Conservation (phyloP, 2,329 filamentous ascomycete genomes). For the Phaeosphaeriaceae sp. region DNA sequence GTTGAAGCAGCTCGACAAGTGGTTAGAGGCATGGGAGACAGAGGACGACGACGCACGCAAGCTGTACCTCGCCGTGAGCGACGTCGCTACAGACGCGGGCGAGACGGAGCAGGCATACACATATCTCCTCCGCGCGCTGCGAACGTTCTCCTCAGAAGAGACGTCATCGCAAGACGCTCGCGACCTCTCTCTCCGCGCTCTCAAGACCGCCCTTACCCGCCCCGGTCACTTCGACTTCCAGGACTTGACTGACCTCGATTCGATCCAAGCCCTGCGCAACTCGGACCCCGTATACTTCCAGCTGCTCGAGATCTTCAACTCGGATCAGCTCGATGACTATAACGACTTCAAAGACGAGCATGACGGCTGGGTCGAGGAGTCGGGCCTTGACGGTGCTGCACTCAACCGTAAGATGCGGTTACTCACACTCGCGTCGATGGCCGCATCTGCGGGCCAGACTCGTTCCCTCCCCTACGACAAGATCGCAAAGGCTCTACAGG, state of each 20-base stretch:
- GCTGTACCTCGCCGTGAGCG: conserved; percentile 81
- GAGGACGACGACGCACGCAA: conserved; percentile 83
- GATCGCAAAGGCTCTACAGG: conserved; percentile 84
- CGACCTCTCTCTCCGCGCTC: conserved; percentile 67
- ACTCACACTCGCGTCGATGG: conserved; percentile 88
- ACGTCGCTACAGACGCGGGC: conserved; percentile 78
- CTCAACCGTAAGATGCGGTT: conserved; percentile 96
- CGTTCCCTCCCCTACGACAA: conserved; percentile 87
- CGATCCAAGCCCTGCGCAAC: conserved; percentile 84
- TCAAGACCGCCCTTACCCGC: conserved; percentile 71
- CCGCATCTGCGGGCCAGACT: conserved; percentile 76
- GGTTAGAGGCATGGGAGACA: conserved; percentile 83
- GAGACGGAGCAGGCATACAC: conserved; percentile 78
- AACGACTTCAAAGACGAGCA: conserved; percentile 95
- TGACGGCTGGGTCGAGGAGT: conserved; percentile 81
- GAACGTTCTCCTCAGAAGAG: conserved; percentile 72
- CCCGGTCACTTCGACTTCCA: conserved; percentile 76
- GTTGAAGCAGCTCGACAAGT: conserved; percentile 80
- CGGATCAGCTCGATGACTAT: conserved; percentile 93
- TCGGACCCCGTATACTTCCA: conserved; percentile 87
- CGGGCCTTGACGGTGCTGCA: conserved; percentile 72
- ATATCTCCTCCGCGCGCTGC: conserved; percentile 78
- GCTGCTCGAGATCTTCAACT: conserved; percentile 92
- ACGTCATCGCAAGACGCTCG: conserved; percentile 62
- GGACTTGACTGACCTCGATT: conserved; percentile 72